Percentiles rank a stretch among this genome's conserved stretches.
Conservation (phyloP, 2,329 filamentous ascomycete species). For the Parascedosporium putredinis region DNA sequence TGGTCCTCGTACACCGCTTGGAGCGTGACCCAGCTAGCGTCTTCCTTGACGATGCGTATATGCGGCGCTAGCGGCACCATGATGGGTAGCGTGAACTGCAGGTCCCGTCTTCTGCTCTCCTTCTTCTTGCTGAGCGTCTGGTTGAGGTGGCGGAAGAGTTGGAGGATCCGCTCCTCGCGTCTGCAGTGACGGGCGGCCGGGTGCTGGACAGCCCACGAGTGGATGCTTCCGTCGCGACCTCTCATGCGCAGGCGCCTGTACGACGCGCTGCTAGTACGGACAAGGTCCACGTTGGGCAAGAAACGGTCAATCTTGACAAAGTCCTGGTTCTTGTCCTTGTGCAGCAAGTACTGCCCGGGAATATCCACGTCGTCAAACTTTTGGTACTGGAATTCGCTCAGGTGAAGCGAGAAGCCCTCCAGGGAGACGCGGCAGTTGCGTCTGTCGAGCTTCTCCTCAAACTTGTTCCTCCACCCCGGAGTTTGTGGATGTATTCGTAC, state of each 20-base stretch:
- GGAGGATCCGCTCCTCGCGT: constrained; percentile 86
- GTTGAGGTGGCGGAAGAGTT: constrained; percentile 96
- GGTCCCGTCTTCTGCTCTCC: constrained; percentile 82
- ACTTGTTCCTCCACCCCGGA: constrained; percentile 94
- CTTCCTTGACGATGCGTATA: constrained; percentile 91
- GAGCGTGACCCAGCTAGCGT: constrained; percentile 84
- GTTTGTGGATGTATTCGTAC: constrained; percentile 96
- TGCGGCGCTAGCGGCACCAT: constrained; percentile 94
- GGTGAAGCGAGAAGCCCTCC: constrained; percentile 77
- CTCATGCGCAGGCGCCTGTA: constrained; percentile 91
- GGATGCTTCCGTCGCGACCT: constrained; percentile 93
- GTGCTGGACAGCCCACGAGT: constrained; percentile 93
- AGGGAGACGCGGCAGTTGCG: constrained; percentile 63
- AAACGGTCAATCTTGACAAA: constrained; percentile 97
- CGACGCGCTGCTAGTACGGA: constrained; percentile 81
- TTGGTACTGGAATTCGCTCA: constrained; percentile 94
- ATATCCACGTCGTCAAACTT: constrained; percentile 99
- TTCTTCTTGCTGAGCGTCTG: constrained; percentile 85
- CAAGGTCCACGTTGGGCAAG: constrained; percentile 85
- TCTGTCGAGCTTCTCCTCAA: constrained; percentile 93
- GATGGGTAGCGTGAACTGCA: constrained; percentile 91
- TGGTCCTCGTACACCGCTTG: constrained; percentile 96
- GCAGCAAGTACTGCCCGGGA: constrained; percentile 90
- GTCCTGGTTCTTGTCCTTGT: constrained; percentile 98
- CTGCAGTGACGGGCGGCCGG: constrained; percentile 86